These are phyloP conservation scores for Trichoderma atrobrunneum DNA, from an alignment of 2,329 filamentous ascomycete species.

Conservation along the genomic window DNA sequence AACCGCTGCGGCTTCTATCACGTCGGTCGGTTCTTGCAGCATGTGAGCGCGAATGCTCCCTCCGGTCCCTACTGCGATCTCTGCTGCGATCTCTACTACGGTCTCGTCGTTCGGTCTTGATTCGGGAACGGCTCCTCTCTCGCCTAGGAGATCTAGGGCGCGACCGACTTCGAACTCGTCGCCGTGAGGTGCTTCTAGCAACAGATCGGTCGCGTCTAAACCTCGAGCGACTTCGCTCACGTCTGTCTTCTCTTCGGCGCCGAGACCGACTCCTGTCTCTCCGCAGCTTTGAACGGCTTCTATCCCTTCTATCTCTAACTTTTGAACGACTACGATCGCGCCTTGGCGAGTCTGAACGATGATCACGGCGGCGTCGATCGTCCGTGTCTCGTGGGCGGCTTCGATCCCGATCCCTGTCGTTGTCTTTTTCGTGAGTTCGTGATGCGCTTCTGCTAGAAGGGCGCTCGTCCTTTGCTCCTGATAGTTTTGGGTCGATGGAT, in stretches of 20 bases:
- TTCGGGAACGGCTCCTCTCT: slow-evolving; percentile 39
- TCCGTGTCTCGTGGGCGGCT: slow-evolving; percentile 30
- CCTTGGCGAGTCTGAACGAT: slow-evolving; percentile 40
- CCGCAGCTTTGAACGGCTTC: slow-evolving; percentile 36
- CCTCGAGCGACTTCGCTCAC: slow-evolving; percentile 36
- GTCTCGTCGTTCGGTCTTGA: slow-evolving; percentile 32
- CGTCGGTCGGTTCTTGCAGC: slow-evolving; percentile 26
- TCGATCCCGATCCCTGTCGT: slow-evolving; percentile 28
- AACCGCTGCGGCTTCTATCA: slow-evolving; percentile 35
- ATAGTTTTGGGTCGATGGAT: slow-evolving; percentile 29
- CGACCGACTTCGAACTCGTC: slow-evolving; percentile 39
- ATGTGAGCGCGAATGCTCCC: slow-evolving; percentile 30
- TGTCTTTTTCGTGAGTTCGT: slow-evolving; percentile 29
- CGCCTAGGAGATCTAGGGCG: slow-evolving; percentile 34
- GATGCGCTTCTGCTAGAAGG: slow-evolving; percentile 35
- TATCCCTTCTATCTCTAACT: slow-evolving; percentile 34
- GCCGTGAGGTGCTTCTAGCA: slow-evolving; percentile 37
- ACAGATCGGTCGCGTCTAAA: slow-evolving; percentile 34
- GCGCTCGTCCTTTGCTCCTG: slow-evolving; percentile 30
- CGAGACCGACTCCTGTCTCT: slow-evolving; percentile 43
- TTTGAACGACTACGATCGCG: slow-evolving; percentile 36
- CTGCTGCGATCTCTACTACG: slow-evolving; percentile 29
- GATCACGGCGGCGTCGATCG: slow-evolving; percentile 33
- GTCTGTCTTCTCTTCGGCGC: slow-evolving; percentile 32
- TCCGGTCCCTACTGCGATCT: slow-evolving; percentile 10